phyloP scores from a whole-genome alignment of 2,329 filamentous ascomycete species.

The Colletotrichum limetticola region DNA sequence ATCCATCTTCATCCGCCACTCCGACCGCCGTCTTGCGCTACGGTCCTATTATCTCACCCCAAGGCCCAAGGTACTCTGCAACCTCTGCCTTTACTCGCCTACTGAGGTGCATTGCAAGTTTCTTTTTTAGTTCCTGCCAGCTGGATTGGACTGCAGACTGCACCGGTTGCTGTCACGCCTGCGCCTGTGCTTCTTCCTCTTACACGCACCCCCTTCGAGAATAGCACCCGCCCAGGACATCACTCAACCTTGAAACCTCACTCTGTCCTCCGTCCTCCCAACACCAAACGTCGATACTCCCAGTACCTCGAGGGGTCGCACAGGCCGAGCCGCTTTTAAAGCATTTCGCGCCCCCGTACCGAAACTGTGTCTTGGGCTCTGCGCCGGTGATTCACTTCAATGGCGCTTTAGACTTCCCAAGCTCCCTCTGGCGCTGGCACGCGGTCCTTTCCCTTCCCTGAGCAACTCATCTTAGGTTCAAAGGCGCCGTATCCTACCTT shows the following conservation, averaged over 20 bases:
- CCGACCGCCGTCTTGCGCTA: slow-evolving; percentile 30
- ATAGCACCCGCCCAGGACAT: background rate
- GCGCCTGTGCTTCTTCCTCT: background rate
- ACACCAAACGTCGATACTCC: slow-evolving; percentile 27
- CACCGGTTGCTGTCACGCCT: background rate
- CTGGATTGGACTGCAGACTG: background rate
- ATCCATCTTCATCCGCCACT: slow-evolving; percentile 10
- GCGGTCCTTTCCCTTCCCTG: slow-evolving; percentile 21
- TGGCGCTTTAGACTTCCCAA: slow-evolving; percentile 31
- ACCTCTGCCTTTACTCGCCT: background rate
- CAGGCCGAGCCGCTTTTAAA: slow-evolving; percentile 31
- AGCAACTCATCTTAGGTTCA: background rate
- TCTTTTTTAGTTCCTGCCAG: background rate
- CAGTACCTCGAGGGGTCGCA: slow-evolving; percentile 24
- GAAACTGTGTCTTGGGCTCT: slow-evolving; percentile 34
- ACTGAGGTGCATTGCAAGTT: background rate
- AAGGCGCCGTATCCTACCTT: background rate
- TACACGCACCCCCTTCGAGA: slow-evolving; percentile 2
- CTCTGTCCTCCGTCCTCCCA: slow-evolving; percentile 14
- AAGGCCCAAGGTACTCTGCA: too few relatives aligned
- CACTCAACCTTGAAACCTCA: slow-evolving; percentile 27
- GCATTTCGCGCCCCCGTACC: slow-evolving; percentile 30
- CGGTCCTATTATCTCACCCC: background rate
- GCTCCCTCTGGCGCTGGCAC: slow-evolving; percentile 19
- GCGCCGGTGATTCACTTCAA: slow-evolving; percentile 32